Evolutionary conservation across 306 rosid species (phyloP).

Genomic region (Dalbergia cochinchinensis): DNA sequence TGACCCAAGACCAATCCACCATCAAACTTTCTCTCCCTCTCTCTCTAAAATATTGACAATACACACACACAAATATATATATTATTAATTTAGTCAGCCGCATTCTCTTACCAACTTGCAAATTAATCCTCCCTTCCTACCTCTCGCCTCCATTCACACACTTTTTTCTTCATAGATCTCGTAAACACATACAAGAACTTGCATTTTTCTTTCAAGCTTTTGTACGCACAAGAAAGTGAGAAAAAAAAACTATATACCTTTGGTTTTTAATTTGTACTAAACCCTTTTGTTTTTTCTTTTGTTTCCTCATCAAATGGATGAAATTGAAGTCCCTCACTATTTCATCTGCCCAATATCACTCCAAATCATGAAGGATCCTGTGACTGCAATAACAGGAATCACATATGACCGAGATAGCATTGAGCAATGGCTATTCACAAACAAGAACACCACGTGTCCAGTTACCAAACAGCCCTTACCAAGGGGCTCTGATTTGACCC

Average conservation of each 20-base stretch:
- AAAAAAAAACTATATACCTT: not conserved
- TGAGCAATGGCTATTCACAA: slow-evolving; percentile 69
- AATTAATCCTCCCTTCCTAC: not conserved
- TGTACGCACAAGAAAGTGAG: not conserved
- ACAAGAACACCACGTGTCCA: slow-evolving; percentile 64
- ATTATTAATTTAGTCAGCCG: slow-evolving; percentile 39
- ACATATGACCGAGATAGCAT: slow-evolving; percentile 80
- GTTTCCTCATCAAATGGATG: slow-evolving; percentile 58
- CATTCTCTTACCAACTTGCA: slow-evolving; percentile 46
- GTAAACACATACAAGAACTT: not conserved
- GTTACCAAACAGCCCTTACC: slow-evolving; percentile 68
- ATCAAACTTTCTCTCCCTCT: not conserved
- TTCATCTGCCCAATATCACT: slow-evolving; percentile 81
- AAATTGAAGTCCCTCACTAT: slow-evolving; percentile 72
- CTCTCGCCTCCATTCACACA: not conserved
- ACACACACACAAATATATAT: too few relatives aligned
- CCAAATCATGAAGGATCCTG: slow-evolving; percentile 83
- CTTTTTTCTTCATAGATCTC: not conserved
- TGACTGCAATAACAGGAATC: slow-evolving; percentile 76
- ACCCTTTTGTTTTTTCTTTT: too few relatives aligned
- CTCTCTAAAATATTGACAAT: not conserved
- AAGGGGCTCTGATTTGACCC: slow-evolving; percentile 60
- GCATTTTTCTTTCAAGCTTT: not conserved
- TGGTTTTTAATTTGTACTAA: not conserved
- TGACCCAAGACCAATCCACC: slow-evolving; percentile 31